Evolutionary conservation across 2,329 filamentous ascomycete genomes (phyloP), one percentile per base, ranked within the genome.

Genomic region (Epicoccum sorghinum): DNA sequence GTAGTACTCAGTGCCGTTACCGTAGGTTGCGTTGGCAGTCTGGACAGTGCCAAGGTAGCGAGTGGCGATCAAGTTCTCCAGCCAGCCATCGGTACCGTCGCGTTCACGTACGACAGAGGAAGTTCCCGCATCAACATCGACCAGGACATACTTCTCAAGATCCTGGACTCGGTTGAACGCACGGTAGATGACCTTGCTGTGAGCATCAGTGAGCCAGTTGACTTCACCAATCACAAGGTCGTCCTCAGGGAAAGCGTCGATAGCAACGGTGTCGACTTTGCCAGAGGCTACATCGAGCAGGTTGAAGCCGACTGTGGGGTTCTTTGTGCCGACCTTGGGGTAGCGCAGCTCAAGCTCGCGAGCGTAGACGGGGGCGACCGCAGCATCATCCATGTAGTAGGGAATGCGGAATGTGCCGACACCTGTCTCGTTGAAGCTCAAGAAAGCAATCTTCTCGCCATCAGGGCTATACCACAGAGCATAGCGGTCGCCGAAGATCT

Each of bases 151-250:
- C 57, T 86, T 86, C 53, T 87, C 85, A 1, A 78, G 73, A 59
- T 89, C 86, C 64, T 90, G 87, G 0, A 89, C 85, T 4, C 87
- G 83, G 69, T 89, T 89, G 75, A 84, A 89, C 0, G 84, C 83
- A 10, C 86, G 82, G 71, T 88, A 87, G 33, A 88, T 78, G 35
- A 90, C 77, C 36, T 80, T 81, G n/a, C 79, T 76, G 66, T 89
- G 86, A 4, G 75, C 75, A 7, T 84, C 80, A 0, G 86, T 89
- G 18, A 89, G 75, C 88, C 88, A 90, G 0, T 82, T 80, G 4
- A 90, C 82, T 67, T 90, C 87, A 2, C 87, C 86, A 44, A 90
- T 81, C 43, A 90, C 82, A 24, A 87, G 76, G 47, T 89, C 83
- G 7, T 87, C 80, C 0, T 79, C 76, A 7, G 81, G 74, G 66